Conservation (phyloP, 345 rosid species). For the Cardamine chenopodiifolia region DNA sequence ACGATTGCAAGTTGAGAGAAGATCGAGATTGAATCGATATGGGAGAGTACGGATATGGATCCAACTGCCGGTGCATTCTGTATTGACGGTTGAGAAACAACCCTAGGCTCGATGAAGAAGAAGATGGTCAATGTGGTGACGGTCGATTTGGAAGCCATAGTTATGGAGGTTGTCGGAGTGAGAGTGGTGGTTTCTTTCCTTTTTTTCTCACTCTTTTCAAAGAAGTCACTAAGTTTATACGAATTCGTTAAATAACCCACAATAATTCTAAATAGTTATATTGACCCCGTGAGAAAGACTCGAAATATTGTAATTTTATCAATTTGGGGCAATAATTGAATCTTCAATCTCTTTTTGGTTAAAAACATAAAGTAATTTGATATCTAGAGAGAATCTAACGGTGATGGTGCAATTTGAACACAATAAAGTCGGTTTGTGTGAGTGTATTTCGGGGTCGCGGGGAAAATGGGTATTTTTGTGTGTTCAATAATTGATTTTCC, state of each 20-base stretch:
- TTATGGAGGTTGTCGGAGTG: slow-evolving; percentile 31
- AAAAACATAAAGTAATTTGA: slow-evolving; percentile 13
- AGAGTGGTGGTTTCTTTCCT: slow-evolving; percentile 19
- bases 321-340: background rate
- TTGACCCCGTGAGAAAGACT: background rate
- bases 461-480: background rate
- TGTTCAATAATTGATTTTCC: slow-evolving; percentile 7
- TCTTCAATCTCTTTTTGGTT: background rate
- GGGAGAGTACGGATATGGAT: slow-evolving; percentile 88
- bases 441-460: background rate
- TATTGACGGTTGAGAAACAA: slow-evolving; percentile 28
- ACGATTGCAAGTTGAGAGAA: slow-evolving; percentile 71
- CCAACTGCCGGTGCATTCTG: slow-evolving; percentile 75
- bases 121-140: slow-evolving; percentile 26
- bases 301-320: background rate
- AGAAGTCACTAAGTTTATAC: background rate
- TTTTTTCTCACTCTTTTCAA: background rate
- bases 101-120: slow-evolving; percentile 17
- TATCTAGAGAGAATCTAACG: slow-evolving; percentile 27
- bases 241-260: background rate
- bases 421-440: slow-evolving; percentile 10
- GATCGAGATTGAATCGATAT: slow-evolving; percentile 78
- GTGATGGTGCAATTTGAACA: slow-evolving; percentile 3
- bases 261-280: accelerated
- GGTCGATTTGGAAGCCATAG: slow-evolving; percentile 46